Conservation (phyloP, 345 rosid genomes). For the Isatis tinctoria region DNA sequence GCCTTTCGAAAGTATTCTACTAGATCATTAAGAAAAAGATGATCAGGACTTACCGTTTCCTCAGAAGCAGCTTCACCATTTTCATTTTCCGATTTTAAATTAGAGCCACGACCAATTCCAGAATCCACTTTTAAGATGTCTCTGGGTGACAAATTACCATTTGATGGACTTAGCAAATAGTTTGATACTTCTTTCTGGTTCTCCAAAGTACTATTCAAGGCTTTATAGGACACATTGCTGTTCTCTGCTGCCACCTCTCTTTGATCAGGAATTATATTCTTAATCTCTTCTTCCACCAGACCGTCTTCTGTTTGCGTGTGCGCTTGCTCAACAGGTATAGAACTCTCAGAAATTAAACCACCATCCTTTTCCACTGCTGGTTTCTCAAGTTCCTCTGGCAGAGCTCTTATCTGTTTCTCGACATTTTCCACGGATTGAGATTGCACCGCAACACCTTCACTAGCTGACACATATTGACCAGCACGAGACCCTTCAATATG, state of each 20-base stretch:
- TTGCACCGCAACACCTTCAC: slow-evolving; percentile 48
- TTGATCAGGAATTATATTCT: slow-evolving; percentile 42
- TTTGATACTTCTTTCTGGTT: slow-evolving; percentile 34
- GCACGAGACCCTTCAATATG: slow-evolving; percentile 77
- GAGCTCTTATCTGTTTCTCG: slow-evolving; percentile 52
- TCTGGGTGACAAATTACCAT: slow-evolving; percentile 34
- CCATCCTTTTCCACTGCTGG: slow-evolving; percentile 34
- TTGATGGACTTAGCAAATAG: slow-evolving; percentile 31
- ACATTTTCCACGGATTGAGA: slow-evolving; percentile 50
- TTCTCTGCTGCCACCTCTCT: slow-evolving; percentile 29
- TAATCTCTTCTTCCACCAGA: slow-evolving; percentile 68
- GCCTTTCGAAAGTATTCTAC: neutral
- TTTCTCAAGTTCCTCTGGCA: slow-evolving; percentile 59
- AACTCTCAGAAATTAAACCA: slow-evolving; percentile 34
- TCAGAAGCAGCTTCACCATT: slow-evolving; percentile 41
- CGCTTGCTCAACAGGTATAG: slow-evolving; percentile 38
- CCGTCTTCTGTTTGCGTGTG: slow-evolving; percentile 45
- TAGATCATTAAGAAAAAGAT: slow-evolving; percentile 3
- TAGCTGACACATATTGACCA: slow-evolving; percentile 38
- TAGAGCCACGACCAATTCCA: slow-evolving; percentile 39
- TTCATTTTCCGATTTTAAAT: slow-evolving; percentile 39
- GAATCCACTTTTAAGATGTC: slow-evolving; percentile 40
- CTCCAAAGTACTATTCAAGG: slow-evolving; percentile 25
- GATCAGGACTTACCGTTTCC: slow-evolving; percentile 57
- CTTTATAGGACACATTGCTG: slow-evolving; percentile 15